Evolutionary conservation across 2,329 filamentous ascomycete genomes (phyloP), one percentile per base, ranked within the genome.

Genomic region (Byssochlamys sp.): DNA sequence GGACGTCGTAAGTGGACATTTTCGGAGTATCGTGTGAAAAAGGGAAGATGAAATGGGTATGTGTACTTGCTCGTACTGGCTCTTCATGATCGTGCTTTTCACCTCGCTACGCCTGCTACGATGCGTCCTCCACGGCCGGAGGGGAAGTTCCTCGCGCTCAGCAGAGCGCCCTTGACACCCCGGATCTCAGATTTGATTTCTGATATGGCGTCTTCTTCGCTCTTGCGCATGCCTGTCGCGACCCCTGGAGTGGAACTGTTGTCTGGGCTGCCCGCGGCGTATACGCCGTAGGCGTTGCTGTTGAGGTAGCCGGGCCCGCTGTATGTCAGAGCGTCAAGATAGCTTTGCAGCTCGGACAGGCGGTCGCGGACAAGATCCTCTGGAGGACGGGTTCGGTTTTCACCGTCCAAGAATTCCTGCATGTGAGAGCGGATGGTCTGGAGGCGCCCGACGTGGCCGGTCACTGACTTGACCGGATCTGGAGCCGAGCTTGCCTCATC

Each of bases 141-240:
- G 35, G 79, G 81, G 61, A 87, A 87, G 60, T 85, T 83, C 61
- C 81, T 80, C 7, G 83, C 81, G 66, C 82, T 85, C 60, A 87
- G 67, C 57, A 87, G 73, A 2, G 84, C 82, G 11, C 84, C 84
- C 69, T 87, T 87, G 24, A 86, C 80, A 33, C 81, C 78, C 57
- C 83, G 72, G 55, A 87, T 85, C 63, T 86, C 83, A 49, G 77
- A 76, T 68, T 81, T 83, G 61, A 86, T 72, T 35, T 76, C 74
- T 12, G 81, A 76, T 57, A 85, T 78, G n/a, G 80, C 81, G 64
- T 84, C 82, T 27, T 81, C 77, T 62, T 80, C 78, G 25, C 70
- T 73, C 62, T 73, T 74, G 28, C 69, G 71, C n/a, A 69, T 62
- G 3, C 68, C 69, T 3, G 63, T 60, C 29, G 67, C 57, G 12